phyloP scores from a whole-genome alignment of 176 grass and related monocot species.

The Aegilops bicornis region DNA sequence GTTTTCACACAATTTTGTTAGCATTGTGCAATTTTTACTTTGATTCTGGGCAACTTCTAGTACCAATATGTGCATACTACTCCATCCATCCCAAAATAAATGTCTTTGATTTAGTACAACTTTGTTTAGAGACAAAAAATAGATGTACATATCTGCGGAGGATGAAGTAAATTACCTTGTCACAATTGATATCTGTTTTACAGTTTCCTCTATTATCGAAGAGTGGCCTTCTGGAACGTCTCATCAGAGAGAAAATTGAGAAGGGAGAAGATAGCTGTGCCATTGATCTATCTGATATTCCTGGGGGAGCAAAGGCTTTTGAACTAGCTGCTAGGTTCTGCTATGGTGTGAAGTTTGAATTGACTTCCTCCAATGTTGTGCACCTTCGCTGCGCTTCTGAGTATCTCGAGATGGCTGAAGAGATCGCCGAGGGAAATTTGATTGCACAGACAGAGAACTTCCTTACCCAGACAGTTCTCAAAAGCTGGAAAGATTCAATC shows the following conservation, averaged over 20 bases:
- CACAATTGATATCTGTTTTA: slow-evolving; percentile 23
- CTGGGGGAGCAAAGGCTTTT: slow-evolving; percentile 66
- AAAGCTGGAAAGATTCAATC: slow-evolving; percentile 79
- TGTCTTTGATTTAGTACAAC: too few species aligned
- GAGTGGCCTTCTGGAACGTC: slow-evolving; percentile 74
- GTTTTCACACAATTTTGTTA: background rate
- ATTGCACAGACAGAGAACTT: slow-evolving; percentile 66
- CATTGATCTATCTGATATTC: slow-evolving; percentile 63
- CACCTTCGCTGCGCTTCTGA: slow-evolving; percentile 69
- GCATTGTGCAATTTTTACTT: slow-evolving; percentile 11
- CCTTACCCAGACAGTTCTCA: slow-evolving; percentile 66
- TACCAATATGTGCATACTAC: background rate
- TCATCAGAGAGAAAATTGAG: slow-evolving; percentile 67
- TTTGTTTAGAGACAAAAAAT: background rate
- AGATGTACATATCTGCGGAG: background rate
- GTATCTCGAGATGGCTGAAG: slow-evolving; percentile 84
- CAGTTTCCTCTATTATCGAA: slow-evolving; percentile 96
- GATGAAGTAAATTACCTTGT: background rate
- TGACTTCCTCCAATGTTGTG: slow-evolving; percentile 78
- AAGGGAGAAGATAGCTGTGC: slow-evolving; percentile 47
- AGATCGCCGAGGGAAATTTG: slow-evolving; percentile 82
- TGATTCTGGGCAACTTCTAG: background rate
- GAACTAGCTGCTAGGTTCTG: slow-evolving; percentile 84
- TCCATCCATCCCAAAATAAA: too few species aligned
- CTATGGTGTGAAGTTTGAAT: slow-evolving; percentile 84